Evolutionary conservation across 179 eudicot species (phyloP), one percentile per base, ranked within the genome.

Genomic region (Drosera spatulata): DNA sequence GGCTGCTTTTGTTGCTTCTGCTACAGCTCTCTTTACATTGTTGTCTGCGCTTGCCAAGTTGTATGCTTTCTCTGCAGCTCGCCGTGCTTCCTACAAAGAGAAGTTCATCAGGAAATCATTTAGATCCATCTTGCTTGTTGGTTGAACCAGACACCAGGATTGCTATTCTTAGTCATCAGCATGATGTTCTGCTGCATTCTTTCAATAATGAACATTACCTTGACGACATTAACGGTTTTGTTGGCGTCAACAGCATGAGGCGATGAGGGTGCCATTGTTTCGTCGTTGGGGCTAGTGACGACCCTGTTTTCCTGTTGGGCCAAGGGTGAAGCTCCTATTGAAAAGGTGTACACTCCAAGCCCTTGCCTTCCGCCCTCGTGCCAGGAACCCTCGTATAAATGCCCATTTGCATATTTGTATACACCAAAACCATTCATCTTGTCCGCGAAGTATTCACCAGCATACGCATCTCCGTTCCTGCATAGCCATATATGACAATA

Each of bases 321-420:
- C 59, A 78, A 86, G 56, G 76, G 78, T 2, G 77, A 54, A 37
- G 84, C 88, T 37, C 91, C 85, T 41, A 64, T 82, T 44, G 91
- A 68, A 65, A 88, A 88, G 5, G 83, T 84, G 66, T 88, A 88
- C 80, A 77, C 73, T 10, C 96, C 96, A 48, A 65, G 80, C 9
- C 96, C 96, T 75, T 88, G 96, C 58, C 77, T 84, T 11, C 82
- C 81, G 4, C 96, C 95, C 75, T 88, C 96, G 14, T 88, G 96
- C 96, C 96, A 88, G 0, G 96, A 84, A 0, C 96, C 95, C 69
- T 88, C 91, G 10, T 86, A 88, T 49, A 73, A 72, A 62, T 86
- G 96, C 3, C 91, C 88, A 46, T 88, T 86, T 1, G 95, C 85
- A 52, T 86, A 88, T 62, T 82, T 90, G 61, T 88, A 88, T n/a